These are phyloP conservation scores for Primulina eburnea DNA, from an alignment of 257 asterid species.

Conservation along the genomic window DNA sequence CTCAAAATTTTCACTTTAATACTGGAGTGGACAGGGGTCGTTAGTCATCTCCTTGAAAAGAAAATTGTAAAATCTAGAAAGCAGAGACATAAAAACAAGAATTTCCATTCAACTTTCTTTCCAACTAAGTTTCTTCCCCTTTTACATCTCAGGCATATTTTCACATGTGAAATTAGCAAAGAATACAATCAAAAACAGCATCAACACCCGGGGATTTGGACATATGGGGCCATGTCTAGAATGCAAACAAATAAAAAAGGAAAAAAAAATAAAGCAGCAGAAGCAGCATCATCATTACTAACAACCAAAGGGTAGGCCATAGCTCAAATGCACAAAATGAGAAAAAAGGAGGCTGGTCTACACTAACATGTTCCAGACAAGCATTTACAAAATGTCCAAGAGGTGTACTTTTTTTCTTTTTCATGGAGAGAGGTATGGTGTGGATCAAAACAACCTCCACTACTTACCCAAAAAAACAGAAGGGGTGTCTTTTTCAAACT, in stretches of 20 bases:
- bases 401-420: background rate
- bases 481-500: slow-evolving; percentile 28
- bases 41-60: too few relatives aligned
- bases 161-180: slow-evolving; percentile 6
- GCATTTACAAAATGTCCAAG: slow-evolving; percentile 49
- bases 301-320: slow-evolving; percentile 25
- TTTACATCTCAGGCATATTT: background rate
- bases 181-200: slow-evolving; percentile 20
- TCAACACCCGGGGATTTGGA: slow-evolving; percentile 3
- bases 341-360: slow-evolving; percentile 31
- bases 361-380: slow-evolving; percentile 40
- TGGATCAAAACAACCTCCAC: slow-evolving; percentile 41
- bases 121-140: background rate
- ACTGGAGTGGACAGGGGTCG: too few relatives aligned
- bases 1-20: too few relatives aligned
- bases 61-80: background rate
- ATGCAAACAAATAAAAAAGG: slow-evolving; percentile 21
- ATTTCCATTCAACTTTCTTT: too few relatives aligned
- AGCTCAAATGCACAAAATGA: slow-evolving; percentile 9
- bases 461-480: slow-evolving; percentile 42
- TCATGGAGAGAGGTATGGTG: slow-evolving; percentile 20
- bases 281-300: slow-evolving; percentile 28
- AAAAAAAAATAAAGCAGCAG: background rate
- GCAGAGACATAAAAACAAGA: background rate
- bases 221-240: slow-evolving; percentile 6